Conservation (phyloP, 169 alveolate species). For the Perkinsus chesapeaki region DNA sequence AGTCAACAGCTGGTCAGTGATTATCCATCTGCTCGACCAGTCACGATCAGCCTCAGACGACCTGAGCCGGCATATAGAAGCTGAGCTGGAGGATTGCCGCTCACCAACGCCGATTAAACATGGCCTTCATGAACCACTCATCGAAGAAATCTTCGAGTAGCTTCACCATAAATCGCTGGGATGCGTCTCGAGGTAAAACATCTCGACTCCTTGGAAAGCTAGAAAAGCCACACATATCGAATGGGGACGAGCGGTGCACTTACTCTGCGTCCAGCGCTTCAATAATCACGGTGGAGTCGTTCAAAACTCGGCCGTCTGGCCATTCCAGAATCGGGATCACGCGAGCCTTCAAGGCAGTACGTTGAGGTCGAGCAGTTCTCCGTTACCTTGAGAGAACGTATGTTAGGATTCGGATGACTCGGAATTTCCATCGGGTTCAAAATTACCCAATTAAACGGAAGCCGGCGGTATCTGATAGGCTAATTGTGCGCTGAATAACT, state of each 20-base stretch:
- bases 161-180: background rate
- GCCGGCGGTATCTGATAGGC: background rate
- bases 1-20: background rate
- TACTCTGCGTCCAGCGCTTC: background rate
- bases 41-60: background rate
- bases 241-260: background rate
- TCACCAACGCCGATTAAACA: background rate
- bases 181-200: background rate
- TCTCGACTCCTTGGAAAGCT: background rate
- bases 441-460: background rate
- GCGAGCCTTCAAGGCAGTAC: background rate
- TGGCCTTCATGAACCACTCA: background rate
- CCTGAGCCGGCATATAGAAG: too few species aligned
- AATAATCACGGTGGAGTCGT: background rate
- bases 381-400: background rate
- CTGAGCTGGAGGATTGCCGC: too few species aligned
- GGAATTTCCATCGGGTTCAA: background rate
- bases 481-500: background rate
- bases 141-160: background rate
- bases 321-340: background rate
- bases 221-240: background rate
- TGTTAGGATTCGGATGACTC: background rate
- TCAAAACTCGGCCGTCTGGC: background rate
- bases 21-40: background rate
- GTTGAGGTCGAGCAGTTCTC: background rate